Percentiles rank a stretch among this genome's conserved stretches.
Evolutionary conservation across 768 basidiomycete species (phyloP).

Genomic region (Pulveroboletus sp.): DNA sequence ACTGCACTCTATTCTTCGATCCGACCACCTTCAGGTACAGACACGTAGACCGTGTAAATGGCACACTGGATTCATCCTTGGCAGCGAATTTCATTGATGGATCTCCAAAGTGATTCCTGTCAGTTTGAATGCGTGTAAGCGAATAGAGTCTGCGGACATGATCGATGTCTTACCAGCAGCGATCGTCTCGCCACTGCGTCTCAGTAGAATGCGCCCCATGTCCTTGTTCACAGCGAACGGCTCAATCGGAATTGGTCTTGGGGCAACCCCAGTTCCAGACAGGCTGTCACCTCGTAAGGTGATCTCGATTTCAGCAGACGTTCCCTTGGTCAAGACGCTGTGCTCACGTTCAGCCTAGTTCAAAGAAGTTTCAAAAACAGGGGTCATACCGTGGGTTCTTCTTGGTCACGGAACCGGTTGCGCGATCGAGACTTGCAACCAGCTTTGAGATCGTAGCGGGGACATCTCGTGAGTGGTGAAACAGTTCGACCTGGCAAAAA

Average conservation of each 20-base stretch:
- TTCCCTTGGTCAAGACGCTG: slow-evolving; percentile 82
- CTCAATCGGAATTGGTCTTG: slow-evolving; percentile 77
- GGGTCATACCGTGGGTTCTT: slow-evolving; percentile 67
- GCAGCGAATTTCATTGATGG: slow-evolving; percentile 19
- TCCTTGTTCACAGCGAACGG: slow-evolving; percentile 86
- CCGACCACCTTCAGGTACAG: background rate
- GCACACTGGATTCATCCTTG: slow-evolving; percentile 2
- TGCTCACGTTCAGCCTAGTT: slow-evolving; percentile 4
- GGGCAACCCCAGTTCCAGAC: slow-evolving; percentile 41
- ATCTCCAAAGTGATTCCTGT: slow-evolving; percentile 46
- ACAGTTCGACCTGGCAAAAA: slow-evolving; percentile 79
- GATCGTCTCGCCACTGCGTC: slow-evolving; percentile 90
- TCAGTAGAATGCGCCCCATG: slow-evolving; percentile 88
- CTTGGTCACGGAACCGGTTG: slow-evolving; percentile 69
- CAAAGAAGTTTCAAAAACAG: background rate
- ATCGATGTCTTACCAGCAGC: slow-evolving; percentile 81
- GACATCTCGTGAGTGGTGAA: slow-evolving; percentile 90
- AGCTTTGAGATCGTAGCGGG: slow-evolving; percentile 86
- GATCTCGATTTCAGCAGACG: slow-evolving; percentile 84
- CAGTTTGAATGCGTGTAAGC: slow-evolving; percentile 2
- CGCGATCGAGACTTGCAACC: slow-evolving; percentile 72
- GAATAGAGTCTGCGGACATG: background rate
- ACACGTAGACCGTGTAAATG: slow-evolving; percentile 21
- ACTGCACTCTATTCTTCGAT: slow-evolving; percentile 11
- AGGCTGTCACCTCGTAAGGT: slow-evolving; percentile 57